Conservation (phyloP, 2,329 filamentous ascomycete species). For the Clonostachys chloroleuca region DNA sequence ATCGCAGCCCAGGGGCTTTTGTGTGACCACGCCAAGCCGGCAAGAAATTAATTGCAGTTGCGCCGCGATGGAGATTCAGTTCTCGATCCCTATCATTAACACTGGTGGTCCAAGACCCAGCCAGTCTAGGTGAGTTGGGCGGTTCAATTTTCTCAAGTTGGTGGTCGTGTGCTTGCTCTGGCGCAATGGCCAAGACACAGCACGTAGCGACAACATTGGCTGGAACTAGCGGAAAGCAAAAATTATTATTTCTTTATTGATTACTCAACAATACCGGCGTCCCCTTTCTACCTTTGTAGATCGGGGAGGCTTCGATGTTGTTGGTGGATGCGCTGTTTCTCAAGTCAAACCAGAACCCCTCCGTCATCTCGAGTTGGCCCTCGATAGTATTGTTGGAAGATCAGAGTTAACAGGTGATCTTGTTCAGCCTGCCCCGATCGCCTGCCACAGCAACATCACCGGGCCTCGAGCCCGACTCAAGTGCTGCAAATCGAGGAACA, state of each 20-base stretch:
- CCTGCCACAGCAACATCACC: slow-evolving; percentile 6
- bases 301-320: too few species aligned
- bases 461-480: slow-evolving; percentile 8
- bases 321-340: too few species aligned
- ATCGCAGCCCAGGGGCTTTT: too few species aligned
- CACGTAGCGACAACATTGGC: background rate
- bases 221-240: background rate
- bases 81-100: slow-evolving; percentile 20
- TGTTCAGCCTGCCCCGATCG: background rate
- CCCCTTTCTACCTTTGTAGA: background rate
- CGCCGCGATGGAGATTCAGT: slow-evolving; percentile 28
- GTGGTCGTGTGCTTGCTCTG: too few species aligned
- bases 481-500: slow-evolving; percentile 15
- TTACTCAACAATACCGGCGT: background rate
- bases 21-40: too few species aligned
- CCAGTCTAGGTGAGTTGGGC: slow-evolving; percentile 10
- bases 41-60: too few species aligned
- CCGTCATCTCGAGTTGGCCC: background rate
- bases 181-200: too few species aligned
- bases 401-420: background rate
- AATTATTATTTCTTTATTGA: background rate
- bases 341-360: too few species aligned
- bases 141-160: slow-evolving; percentile 6
- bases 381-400: background rate
- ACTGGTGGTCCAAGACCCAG: slow-evolving; percentile 6